Evolutionary conservation across 2,329 filamentous ascomycete species (phyloP), one percentile per base, ranked within the genome.

Genomic region (Cladophialophora carrionii): DNA sequence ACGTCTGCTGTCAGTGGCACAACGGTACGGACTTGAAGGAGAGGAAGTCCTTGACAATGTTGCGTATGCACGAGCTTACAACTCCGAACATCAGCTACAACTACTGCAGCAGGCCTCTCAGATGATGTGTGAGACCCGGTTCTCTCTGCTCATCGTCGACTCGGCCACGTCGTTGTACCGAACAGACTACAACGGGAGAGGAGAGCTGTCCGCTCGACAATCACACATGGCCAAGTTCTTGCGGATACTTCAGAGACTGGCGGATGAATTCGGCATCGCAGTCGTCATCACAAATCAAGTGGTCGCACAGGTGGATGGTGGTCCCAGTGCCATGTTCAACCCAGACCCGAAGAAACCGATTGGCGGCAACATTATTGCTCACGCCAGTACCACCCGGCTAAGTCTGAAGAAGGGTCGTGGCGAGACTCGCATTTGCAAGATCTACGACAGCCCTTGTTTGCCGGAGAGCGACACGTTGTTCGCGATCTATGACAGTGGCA

Each of bases 111-210:
- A 98, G 77, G 96, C 95, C 3, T 90, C 95, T 1, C 88, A 92
- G 68, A 99, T 99, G 95, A 99, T 99, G 96, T 97, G 93, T 64
- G 96, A 99, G 81, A 99, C 95, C 0, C 88, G 95, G 3, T 99
- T 99, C 78, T 98, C 95, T 2, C 85, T 99, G 8, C 87, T 99
- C 57, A 88, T 99, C 56, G 95, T 99, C 63, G 95, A 99, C 79
- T 96, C 92, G 63, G 96, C 96, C 14, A 99, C 95, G 0, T 90
- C 94, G 1, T 85, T 99, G 2, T 99, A 99, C 78, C 88, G 95
- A 71, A 99, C 95, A 0, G 95, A 99, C 75, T 99, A 98, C 78
- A 87, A 92, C 68, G 95, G 95, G n/a, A 90, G 95, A 77, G 96
- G 95, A 64, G 95, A 99, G 78, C 85, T 99, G 34, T 96, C 92